Conservation (phyloP, 495 filamentous ascomycete species). For the Achaetomiella virescens region DNA sequence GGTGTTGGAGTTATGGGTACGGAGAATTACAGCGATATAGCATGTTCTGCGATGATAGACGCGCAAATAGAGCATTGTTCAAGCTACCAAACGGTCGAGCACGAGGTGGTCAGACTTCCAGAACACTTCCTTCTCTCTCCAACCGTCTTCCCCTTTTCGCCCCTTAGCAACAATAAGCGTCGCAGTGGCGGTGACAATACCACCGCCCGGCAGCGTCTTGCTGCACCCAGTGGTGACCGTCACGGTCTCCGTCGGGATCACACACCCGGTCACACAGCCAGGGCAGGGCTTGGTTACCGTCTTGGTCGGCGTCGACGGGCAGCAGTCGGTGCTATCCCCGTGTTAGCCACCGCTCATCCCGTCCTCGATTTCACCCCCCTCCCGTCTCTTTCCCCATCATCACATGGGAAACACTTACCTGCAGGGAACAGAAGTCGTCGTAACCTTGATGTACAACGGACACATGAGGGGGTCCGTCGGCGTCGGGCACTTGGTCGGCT, state of each 20-base stretch:
- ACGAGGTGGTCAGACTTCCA: not conserved
- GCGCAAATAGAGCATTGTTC: not conserved
- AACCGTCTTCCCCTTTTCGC: not conserved
- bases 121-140: not conserved
- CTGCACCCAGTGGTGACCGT: constrained; percentile 37
- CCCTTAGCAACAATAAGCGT: constrained; percentile 1
- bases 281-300: constrained; percentile 28
- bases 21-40: not conserved
- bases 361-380: too few species aligned
- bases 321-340: constrained; percentile 32
- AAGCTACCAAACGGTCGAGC: not conserved
- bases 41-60: not conserved
- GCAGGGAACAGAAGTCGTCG: constrained; percentile 31
- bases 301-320: constrained; percentile 32
- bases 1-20: constrained; percentile 6
- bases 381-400: not conserved
- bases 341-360: too few species aligned
- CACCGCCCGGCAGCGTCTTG: not conserved
- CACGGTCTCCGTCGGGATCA: constrained; percentile 30
- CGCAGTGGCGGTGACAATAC: constrained; percentile 19
- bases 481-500: not conserved
- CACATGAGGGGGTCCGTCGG: constrained; percentile 14
- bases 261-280: constrained; percentile 27
- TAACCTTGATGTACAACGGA: constrained; percentile 25
- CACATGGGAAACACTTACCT: constrained; percentile 5